phyloP scores from a whole-genome alignment of 2,329 filamentous ascomycete species.

The Podosphaera fusca region DNA sequence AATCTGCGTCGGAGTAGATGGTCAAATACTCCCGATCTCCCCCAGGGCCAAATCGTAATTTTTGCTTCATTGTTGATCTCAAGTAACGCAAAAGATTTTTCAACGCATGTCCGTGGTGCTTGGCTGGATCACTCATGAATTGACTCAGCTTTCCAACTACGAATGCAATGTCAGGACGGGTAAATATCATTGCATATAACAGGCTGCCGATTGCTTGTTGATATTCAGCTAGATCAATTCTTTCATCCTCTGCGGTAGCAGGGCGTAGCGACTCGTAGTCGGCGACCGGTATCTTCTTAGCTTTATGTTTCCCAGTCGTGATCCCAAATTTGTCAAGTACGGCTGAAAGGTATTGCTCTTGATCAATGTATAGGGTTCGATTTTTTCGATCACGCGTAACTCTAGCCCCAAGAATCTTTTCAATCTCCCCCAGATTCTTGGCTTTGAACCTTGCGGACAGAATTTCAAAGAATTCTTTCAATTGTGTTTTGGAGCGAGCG shows the following conservation, averaged over 20 bases:
- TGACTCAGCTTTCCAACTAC: neutral
- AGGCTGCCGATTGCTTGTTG: neutral
- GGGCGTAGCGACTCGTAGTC: neutral
- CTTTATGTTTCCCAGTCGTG: neutral
- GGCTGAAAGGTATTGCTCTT: neutral
- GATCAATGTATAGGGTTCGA: neutral
- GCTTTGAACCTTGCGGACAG: neutral
- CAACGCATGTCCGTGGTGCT: neutral
- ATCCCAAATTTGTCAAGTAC: neutral
- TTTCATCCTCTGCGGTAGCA: neutral
- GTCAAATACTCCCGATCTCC: neutral
- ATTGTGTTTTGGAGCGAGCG: neutral
- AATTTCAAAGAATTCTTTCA: neutral
- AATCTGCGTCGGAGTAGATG: too few species aligned
- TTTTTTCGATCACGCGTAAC: neutral
- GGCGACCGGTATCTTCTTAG: neutral
- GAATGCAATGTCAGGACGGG: neutral
- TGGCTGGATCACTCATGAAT: neutral
- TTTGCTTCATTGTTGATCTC: neutral
- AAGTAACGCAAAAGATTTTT: neutral
- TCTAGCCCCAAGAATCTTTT: neutral
- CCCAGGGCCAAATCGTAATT: neutral
- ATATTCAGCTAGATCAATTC: neutral
- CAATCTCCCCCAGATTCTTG: conserved; percentile 1
- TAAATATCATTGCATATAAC: neutral